These are phyloP conservation scores for Colletotrichum lindemuthianum DNA, from an alignment of 2,329 filamentous ascomycete genomes.

Conservation along the genomic window DNA sequence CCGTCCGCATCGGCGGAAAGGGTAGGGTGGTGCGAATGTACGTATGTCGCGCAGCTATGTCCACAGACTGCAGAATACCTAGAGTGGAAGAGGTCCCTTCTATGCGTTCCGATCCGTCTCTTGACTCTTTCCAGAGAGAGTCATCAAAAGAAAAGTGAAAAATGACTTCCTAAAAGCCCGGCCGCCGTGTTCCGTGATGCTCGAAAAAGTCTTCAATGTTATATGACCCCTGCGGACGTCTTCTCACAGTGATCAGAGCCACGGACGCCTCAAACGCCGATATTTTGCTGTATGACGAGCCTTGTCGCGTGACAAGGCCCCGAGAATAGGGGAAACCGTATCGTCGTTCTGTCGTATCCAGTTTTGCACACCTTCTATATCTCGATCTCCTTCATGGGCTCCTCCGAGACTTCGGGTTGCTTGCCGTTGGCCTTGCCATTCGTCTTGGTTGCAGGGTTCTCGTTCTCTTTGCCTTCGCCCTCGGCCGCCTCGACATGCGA, in stretches of 20 bases:
- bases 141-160: conserved; percentile 23
- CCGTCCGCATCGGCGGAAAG: background rate
- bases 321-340: conserved; percentile 37
- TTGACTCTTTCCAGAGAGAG: conserved; percentile 35
- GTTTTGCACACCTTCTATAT: conserved; percentile 54
- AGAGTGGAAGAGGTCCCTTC: conserved; percentile 25
- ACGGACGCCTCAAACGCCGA: conserved; percentile 38
- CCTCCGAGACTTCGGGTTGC: conserved; percentile 55
- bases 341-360: conserved; percentile 41
- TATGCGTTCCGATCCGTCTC: conserved; percentile 22
- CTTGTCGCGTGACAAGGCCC: conserved; percentile 33
- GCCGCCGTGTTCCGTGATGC: conserved; percentile 35
- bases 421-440: conserved; percentile 57
- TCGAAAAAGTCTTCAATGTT: conserved; percentile 34
- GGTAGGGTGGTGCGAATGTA: conserved; percentile 35
- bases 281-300: conserved; percentile 35
- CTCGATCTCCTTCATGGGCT: conserved; percentile 70
- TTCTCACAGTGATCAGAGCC: conserved; percentile 34
- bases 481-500: conserved; percentile 48
- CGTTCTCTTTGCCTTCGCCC: conserved; percentile 51
- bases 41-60: conserved; percentile 36
- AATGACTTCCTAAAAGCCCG: conserved; percentile 26
- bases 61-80: conserved; percentile 32
- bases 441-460: conserved; percentile 44
- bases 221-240: conserved; percentile 36